Evolutionary conservation across 768 basidiomycete genomes (phyloP).

Genomic region (Sarcodon sp.): DNA sequence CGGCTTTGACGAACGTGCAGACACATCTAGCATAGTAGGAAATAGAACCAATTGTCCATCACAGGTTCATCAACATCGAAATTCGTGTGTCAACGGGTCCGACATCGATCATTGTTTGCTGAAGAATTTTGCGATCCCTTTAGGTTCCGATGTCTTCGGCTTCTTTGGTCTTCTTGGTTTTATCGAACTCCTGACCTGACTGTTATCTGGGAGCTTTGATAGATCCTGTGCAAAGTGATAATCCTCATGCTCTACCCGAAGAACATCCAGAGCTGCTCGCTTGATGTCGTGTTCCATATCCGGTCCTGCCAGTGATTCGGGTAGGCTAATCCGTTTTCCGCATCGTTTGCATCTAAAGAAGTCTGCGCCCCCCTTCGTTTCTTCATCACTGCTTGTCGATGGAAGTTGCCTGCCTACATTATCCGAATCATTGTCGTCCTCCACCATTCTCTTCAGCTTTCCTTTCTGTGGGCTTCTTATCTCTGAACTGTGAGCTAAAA

Average conservation of each 20-base stretch:
- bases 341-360: slow-evolving; percentile 53
- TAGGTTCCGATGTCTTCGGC: slow-evolving; percentile 15
- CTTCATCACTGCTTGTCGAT: background rate
- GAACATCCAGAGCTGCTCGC: slow-evolving; percentile 23
- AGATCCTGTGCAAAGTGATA: slow-evolving; percentile 83
- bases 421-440: background rate
- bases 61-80: too few relatives aligned
- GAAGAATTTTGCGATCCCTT: slow-evolving; percentile 37
- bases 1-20: too few relatives aligned
- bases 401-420: background rate
- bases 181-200: background rate
- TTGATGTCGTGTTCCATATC: slow-evolving; percentile 17
- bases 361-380: slow-evolving; percentile 2
- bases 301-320: slow-evolving; percentile 9
- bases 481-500: slow-evolving; percentile 28
- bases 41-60: too few relatives aligned
- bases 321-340: slow-evolving; percentile 28
- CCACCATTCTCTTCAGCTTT: slow-evolving; percentile 4
- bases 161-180: slow-evolving; percentile 14
- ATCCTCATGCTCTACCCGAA: slow-evolving; percentile 70
- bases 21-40: too few relatives aligned
- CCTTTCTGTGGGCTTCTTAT: slow-evolving; percentile 16
- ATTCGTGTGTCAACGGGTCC: too few relatives aligned
- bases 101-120: slow-evolving; percentile 13
- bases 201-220: slow-evolving; percentile 25